Evolutionary conservation across 2,329 filamentous ascomycete species (phyloP), one percentile per base, ranked within the genome.

Genomic region (Herpotrichia juniperi): DNA sequence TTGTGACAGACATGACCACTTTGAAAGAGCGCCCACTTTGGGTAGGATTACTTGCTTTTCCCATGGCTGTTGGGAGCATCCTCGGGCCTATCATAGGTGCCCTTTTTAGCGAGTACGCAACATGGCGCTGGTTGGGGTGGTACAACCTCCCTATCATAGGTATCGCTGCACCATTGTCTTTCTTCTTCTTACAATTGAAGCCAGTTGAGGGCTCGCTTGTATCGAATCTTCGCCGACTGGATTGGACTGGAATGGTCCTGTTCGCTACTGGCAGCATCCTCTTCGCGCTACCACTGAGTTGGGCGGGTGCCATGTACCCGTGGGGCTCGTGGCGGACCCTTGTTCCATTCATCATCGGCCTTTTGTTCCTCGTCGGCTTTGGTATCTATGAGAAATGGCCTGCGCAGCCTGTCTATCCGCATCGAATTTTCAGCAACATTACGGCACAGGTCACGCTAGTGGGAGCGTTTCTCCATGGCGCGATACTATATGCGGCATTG

Each of bases 331-430:
- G 78, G 0, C 79, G 78, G 42, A 79, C 82, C 4, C 78, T 83
- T 42, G 79, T 77, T 48, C 63, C 83, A 10, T 74, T 83, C 16
- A 64, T 81, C 0, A 75, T 81, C 46, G 79, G 79, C 0, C 54
- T 63, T 6, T 42, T 77, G 2, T 74, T 78, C 63, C 70, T 73
- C 1, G 61, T 71, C 1, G 32, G 44, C 1, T 82, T 89, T 61
- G 62, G 86, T 37, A 81, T 80, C 69, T 79, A 79, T 46, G 62
- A 88, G 8, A 85, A 85, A 2, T 74, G 76, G 40, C 90, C 70
- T 81, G 79, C 69, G 79, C 81, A 84, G 57, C 87, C 88, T 0
- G 73, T 90, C 16, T 84, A 90, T 62, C 87, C 87, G 0, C 67
- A 87, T 26, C 76, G 76, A 7, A 74, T 89, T 0, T 87, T 89